These are phyloP conservation scores for Stylonectria norvegica DNA, from an alignment of 2,329 filamentous ascomycete genomes.

Conservation along the genomic window DNA sequence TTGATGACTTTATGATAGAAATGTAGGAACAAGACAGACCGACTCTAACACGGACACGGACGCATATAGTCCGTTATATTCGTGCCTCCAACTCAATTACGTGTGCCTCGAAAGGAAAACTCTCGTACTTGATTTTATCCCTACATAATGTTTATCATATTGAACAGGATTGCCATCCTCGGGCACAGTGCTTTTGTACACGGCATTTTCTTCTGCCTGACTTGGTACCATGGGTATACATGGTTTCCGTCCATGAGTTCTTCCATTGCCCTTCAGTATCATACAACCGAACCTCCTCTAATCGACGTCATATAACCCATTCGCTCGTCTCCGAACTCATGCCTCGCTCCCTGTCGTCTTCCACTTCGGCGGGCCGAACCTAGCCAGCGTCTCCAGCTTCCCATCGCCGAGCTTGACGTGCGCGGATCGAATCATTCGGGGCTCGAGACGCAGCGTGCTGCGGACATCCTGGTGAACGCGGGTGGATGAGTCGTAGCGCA, in stretches of 20 bases:
- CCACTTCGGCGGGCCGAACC: conserved; percentile 52
- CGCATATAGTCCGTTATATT: too few relatives aligned
- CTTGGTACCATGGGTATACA: conserved; percentile 6
- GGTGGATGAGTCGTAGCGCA: conserved; percentile 85
- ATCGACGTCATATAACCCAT: not conserved
- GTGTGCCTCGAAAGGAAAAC: not conserved
- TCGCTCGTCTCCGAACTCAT: conserved; percentile 14
- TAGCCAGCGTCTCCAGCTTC: conserved; percentile 49
- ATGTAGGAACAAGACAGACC: conserved; percentile 19
- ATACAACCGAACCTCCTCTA: conserved; percentile 12
- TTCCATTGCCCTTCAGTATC: conserved; percentile 13
- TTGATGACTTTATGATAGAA: conserved; percentile 28
- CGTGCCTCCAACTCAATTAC: too few relatives aligned
- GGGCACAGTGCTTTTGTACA: conserved; percentile 26
- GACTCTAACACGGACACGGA: conserved; percentile 4
- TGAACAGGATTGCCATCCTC: conserved; percentile 18
- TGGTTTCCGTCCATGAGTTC: conserved; percentile 5
- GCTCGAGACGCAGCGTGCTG: conserved; percentile 76
- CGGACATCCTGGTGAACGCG: conserved; percentile 71
- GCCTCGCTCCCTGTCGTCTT: conserved; percentile 34
- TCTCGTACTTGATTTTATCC: conserved; percentile 1
- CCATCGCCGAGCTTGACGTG: conserved; percentile 80
- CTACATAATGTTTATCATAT: conserved; percentile 16
- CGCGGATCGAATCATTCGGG: conserved; percentile 81
- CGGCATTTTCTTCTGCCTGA: conserved; percentile 22